Conservation (phyloP, 2,329 filamentous ascomycete genomes). For the Arthrocladium fulminans region DNA sequence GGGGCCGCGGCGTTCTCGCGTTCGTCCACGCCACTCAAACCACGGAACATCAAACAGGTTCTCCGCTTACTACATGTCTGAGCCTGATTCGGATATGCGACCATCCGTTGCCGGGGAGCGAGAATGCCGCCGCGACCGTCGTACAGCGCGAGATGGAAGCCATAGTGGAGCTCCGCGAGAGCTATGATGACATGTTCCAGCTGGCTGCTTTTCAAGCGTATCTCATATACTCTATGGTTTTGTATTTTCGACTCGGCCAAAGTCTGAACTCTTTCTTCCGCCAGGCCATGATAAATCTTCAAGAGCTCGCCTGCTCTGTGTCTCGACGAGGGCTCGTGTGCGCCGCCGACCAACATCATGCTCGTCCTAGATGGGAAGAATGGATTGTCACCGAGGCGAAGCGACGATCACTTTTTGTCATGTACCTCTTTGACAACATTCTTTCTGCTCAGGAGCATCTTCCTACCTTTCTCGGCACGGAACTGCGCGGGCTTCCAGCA, state of each 20-base stretch:
- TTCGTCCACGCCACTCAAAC: conserved; percentile 39
- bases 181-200: conserved; percentile 25
- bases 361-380: conserved; percentile 42
- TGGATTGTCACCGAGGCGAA: conserved; percentile 49
- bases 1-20: conserved; percentile 33
- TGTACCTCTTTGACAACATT: conserved; percentile 48
- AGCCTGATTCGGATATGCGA: conserved; percentile 36
- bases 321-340: conserved; percentile 38
- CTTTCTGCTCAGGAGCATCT: conserved; percentile 37
- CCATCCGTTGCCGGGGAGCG: conserved; percentile 28
- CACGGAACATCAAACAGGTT: conserved; percentile 16
- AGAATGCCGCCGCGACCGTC: conserved; percentile 26
- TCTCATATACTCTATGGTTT: conserved; percentile 43
- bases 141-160: conserved; percentile 38
- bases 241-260: conserved; percentile 36
- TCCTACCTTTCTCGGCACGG: conserved; percentile 42
- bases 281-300: conserved; percentile 42
- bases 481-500: conserved; percentile 39
- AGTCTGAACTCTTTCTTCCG: conserved; percentile 29
- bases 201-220: conserved; percentile 46
- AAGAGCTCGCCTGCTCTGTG: conserved; percentile 40
- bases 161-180: conserved; percentile 22
- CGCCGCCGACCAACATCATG: conserved; percentile 31
- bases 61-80: conserved; percentile 35
- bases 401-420: conserved; percentile 42